phyloP scores from a whole-genome alignment of 208 protist species.

The Trypanosoma conorhini region DNA sequence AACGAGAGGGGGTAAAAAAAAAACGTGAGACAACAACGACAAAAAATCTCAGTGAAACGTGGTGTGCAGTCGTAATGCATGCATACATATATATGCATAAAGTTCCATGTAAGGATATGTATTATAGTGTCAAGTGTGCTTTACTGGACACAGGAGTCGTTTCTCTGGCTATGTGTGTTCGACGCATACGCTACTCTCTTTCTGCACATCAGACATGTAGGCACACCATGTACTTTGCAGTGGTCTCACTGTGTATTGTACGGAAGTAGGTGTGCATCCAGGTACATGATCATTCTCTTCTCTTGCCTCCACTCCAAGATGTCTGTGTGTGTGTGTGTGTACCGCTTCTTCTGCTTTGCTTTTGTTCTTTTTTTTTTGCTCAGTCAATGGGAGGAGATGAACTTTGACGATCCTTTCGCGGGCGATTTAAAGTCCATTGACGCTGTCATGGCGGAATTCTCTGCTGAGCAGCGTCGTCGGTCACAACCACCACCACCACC shows the following conservation, averaged over 20 bases:
- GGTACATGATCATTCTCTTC: neutral
- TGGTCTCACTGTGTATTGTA: neutral
- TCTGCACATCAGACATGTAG: neutral
- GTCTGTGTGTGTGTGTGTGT: slow-evolving; percentile 10
- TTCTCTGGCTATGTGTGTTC: neutral
- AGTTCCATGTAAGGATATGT: neutral
- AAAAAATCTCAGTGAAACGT: neutral
- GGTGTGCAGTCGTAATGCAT: neutral
- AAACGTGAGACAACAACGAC: neutral
- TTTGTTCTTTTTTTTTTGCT: slow-evolving; percentile 3
- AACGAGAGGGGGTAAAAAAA: neutral
- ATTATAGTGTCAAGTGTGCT: neutral
- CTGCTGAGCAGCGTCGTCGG: neutral
- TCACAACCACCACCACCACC: slow-evolving; percentile 1
- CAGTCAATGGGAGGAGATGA: slow-evolving; percentile 34
- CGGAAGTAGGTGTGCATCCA: neutral
- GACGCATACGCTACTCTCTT: neutral
- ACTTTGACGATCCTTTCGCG: slow-evolving; percentile 70
- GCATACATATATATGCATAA: neutral
- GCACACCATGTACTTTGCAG: neutral
- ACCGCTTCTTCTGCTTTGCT: neutral
- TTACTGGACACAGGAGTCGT: neutral
- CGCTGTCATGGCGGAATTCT: slow-evolving; percentile 28
- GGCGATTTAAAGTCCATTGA: slow-evolving; percentile 51
- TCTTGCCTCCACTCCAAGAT: neutral